A percentile compares a stretch with the other conserved stretches of the same genome.
Conservation (phyloP, 176 grass and related monocot species). For the Chrysopogon serrulatus region DNA sequence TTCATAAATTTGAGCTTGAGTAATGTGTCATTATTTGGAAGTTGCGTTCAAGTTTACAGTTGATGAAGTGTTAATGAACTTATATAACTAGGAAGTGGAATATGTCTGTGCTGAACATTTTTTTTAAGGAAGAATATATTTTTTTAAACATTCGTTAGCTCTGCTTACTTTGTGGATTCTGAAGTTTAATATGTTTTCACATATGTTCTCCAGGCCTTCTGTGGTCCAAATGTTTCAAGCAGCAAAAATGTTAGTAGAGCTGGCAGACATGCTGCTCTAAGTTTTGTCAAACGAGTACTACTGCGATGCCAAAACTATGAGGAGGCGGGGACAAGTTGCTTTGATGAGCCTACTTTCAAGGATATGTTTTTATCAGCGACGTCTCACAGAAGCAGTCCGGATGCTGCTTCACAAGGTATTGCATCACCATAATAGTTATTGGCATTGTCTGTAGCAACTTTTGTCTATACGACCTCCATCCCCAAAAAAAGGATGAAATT, state of each 20-base stretch:
- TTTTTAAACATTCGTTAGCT: not conserved
- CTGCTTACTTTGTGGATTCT: slow-evolving; percentile 19
- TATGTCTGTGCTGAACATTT: not conserved
- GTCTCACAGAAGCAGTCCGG: slow-evolving; percentile 38
- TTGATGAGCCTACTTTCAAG: slow-evolving; percentile 56
- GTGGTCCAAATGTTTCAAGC: slow-evolving; percentile 37
- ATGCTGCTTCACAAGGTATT: slow-evolving; percentile 38
- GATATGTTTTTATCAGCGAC: slow-evolving; percentile 53
- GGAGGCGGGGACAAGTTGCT: slow-evolving; percentile 45
- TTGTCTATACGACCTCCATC: not conserved
- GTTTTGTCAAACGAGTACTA: slow-evolving; percentile 56
- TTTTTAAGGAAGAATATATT: not conserved
- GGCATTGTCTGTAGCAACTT: not conserved
- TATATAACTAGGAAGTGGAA: not conserved
- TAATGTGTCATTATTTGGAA: not conserved
- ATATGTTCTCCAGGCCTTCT: slow-evolving; percentile 42
- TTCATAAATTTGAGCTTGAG: not conserved
- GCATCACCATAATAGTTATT: not conserved
- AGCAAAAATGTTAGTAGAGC: slow-evolving; percentile 55
- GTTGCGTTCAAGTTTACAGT: not conserved
- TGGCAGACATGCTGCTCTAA: slow-evolving; percentile 48
- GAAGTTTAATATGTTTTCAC: not conserved
- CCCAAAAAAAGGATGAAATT: not conserved
- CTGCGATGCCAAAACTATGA: slow-evolving; percentile 48
- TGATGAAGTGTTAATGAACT: not conserved